Evolutionary conservation across 352 stramenopile species (phyloP).

Genomic region (Phytophthora pseudosyringae): DNA sequence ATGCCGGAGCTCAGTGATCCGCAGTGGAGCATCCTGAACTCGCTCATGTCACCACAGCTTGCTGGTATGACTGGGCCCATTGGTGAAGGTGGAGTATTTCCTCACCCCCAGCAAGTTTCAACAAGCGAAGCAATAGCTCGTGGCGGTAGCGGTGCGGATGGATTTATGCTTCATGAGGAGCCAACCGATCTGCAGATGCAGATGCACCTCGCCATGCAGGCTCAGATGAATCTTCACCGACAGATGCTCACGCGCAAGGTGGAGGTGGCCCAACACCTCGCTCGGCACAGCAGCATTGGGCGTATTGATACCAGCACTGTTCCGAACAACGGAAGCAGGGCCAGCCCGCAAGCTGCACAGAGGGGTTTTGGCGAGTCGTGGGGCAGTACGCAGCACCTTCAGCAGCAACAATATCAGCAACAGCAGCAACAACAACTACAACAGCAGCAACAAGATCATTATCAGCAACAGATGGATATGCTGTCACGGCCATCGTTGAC

Average conservation of each 20-base stretch:
- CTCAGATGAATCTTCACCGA: conserved; percentile 89
- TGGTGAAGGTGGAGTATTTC: conserved; percentile 27
- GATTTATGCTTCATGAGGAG: conserved; percentile 70
- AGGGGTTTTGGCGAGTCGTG: conserved; percentile 25
- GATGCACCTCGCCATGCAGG: conserved; percentile 89
- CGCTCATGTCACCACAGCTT: conserved; percentile 80
- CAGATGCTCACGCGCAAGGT: conserved; percentile 90
- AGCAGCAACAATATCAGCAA: conserved; percentile 29
- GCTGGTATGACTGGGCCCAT: conserved; percentile 37
- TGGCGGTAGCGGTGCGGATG: conserved; percentile 30
- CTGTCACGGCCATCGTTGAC: conserved; percentile 28
- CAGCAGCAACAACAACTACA: conserved; percentile 25
- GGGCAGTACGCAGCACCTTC: conserved; percentile 30
- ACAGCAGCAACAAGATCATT: conserved; percentile 28
- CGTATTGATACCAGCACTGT: conserved; percentile 25
- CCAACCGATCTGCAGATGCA: conserved; percentile 75
- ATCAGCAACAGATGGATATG: conserved; percentile 32
- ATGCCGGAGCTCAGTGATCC: conserved; percentile 66
- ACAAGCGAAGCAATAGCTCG: conserved; percentile 43
- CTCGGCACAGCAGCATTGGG: conserved; percentile 36
- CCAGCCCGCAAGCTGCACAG: conserved; percentile 7
- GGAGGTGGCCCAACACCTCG: conserved; percentile 75
- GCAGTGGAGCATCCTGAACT: conserved; percentile 82
- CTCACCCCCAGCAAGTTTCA: conserved; percentile 16
- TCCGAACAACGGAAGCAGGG: conserved; percentile 30